phyloP scores from a whole-genome alignment of 2,329 filamentous ascomycete genomes.

The Curvularia verruculosa region DNA sequence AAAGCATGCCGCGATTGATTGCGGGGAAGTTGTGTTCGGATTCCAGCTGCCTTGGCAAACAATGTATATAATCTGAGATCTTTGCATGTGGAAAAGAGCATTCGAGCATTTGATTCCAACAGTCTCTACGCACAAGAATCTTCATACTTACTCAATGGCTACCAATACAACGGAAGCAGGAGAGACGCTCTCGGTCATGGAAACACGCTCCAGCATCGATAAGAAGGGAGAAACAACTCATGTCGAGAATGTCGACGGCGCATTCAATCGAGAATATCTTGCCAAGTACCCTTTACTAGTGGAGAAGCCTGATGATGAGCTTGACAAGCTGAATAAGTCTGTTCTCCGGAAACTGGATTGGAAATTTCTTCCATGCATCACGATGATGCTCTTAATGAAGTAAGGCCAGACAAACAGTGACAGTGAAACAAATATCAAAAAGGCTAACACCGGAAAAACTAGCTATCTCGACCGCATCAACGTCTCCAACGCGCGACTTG shows the following conservation, averaged over 20 bases:
- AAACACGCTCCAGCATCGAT: not conserved
- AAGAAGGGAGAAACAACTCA: not conserved
- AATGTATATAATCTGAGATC: not conserved
- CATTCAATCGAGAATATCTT: not conserved
- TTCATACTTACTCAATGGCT: not conserved
- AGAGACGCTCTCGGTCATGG: not conserved
- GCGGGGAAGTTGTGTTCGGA: not conserved
- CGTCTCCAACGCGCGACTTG: conserved; percentile 50
- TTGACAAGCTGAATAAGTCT: conserved; percentile 31
- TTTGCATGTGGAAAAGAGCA: not conserved
- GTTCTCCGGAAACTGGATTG: conserved; percentile 37
- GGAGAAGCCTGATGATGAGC: conserved; percentile 8
- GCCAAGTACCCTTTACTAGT: not conserved
- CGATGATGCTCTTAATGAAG: conserved; percentile 44
- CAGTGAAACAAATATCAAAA: not conserved
- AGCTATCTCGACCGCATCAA: conserved; percentile 53
- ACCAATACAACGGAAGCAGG: not conserved
- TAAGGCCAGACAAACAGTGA: conserved; percentile 8
- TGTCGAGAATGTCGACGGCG: not conserved
- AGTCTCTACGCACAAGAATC: too few relatives aligned
- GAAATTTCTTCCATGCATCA: conserved; percentile 40
- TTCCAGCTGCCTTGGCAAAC: not conserved
- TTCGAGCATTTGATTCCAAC: too few relatives aligned
- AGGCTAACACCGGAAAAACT: not conserved
- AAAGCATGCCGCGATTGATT: not conserved